Percentiles rank a stretch among this genome's conserved stretches.
Evolutionary conservation across 2,329 filamentous ascomycete genomes (phyloP).

Genomic region (Monosporascus sp.): DNA sequence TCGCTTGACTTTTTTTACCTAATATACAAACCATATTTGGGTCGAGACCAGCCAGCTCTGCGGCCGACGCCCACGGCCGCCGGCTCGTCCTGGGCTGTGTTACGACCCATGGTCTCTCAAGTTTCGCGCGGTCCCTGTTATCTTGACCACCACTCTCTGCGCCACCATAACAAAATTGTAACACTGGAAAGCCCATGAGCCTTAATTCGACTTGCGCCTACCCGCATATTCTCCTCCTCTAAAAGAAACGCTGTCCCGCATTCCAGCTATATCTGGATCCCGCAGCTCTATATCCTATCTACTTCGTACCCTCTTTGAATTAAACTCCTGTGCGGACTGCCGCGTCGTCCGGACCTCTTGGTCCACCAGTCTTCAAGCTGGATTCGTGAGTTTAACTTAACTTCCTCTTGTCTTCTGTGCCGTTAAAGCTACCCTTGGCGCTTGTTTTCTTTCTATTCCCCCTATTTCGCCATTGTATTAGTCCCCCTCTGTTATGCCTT

Average conservation of each 20-base stretch:
- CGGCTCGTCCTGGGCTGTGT: too few species aligned
- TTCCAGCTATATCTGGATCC: not conserved
- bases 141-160: not conserved
- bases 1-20: too few species aligned
- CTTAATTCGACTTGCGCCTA: not conserved
- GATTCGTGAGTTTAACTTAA: slow-evolving; percentile 25
- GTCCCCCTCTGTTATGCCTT: not conserved
- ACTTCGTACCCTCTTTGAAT: not conserved
- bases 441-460: not conserved
- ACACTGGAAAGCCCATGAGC: not conserved
- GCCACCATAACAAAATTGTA: not conserved
- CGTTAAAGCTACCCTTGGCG: not conserved
- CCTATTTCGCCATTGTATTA: not conserved
- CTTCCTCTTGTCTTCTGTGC: not conserved
- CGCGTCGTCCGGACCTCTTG: slow-evolving; percentile 20
- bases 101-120: too few species aligned
- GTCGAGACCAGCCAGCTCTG: too few species aligned
- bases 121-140: too few species aligned
- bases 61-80: too few species aligned
- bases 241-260: not conserved
- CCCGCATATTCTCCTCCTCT: not conserved
- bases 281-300: not conserved
- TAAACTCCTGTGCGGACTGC: slow-evolving; percentile 14
- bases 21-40: too few species aligned
- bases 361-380: slow-evolving; percentile 30